These are phyloP conservation scores for Corymbia calophylla DNA, from an alignment of 441 rosid species.

Conservation along the genomic window DNA sequence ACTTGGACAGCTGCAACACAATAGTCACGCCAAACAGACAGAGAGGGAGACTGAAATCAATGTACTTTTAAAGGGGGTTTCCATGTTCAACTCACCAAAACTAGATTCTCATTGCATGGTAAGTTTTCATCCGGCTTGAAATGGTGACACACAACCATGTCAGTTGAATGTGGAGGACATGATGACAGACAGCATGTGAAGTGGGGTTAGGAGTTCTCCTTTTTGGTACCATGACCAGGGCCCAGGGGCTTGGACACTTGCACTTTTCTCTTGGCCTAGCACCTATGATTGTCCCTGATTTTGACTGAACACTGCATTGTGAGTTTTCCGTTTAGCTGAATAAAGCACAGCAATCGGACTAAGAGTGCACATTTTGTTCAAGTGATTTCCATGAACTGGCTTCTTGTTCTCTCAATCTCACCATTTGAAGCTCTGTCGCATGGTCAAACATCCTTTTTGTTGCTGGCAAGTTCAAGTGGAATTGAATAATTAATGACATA, in stretches of 20 bases:
- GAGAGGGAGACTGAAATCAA: neutral
- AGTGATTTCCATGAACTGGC: neutral
- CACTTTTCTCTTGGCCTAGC: neutral
- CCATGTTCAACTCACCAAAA: neutral
- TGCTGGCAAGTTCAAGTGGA: neutral
- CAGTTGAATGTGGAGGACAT: neutral
- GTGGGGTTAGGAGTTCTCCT: neutral
- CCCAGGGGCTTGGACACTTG: constrained; percentile 3
- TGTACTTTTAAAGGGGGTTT: neutral
- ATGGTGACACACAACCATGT: neutral
- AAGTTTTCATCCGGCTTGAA: neutral
- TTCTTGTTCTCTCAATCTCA: neutral
- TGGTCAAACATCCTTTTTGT: neutral
- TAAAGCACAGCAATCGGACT: neutral
- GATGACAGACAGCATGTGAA: constrained; percentile 8
- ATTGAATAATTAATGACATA: neutral
- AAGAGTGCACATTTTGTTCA: neutral
- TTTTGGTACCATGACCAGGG: neutral
- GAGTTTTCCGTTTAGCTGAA: neutral
- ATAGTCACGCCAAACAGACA: neutral
- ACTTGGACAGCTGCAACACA: neutral
- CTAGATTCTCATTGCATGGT: neutral
- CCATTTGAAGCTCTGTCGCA: neutral
- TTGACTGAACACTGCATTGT: neutral
- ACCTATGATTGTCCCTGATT: neutral